These are phyloP conservation scores for Chaetomiaceae sp. DNA, from an alignment of 2,329 filamentous ascomycete species.

Conservation along the genomic window DNA sequence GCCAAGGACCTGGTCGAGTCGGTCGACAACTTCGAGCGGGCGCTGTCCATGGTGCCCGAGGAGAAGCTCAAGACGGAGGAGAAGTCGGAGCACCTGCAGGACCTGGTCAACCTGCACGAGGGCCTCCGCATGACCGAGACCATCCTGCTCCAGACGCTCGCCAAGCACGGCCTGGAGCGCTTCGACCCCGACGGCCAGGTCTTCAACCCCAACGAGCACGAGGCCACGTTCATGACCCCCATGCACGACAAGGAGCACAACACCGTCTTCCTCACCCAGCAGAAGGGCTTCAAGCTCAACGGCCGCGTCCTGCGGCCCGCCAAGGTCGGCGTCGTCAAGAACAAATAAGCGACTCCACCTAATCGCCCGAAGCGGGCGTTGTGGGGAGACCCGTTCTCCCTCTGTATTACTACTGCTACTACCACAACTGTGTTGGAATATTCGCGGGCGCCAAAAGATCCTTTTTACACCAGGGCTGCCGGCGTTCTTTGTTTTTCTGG, in stretches of 20 bases:
- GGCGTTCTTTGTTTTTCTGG: slow-evolving; percentile 16
- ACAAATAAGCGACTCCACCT: slow-evolving; percentile 20
- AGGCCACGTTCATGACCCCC: slow-evolving; percentile 92
- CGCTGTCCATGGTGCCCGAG: slow-evolving; percentile 70
- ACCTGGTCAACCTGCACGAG: slow-evolving; percentile 75
- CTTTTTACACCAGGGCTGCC: slow-evolving; percentile 5
- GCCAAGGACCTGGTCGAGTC: slow-evolving; percentile 91
- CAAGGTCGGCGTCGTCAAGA: slow-evolving; percentile 73
- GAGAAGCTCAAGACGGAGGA: slow-evolving; percentile 60
- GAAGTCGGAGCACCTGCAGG: slow-evolving; percentile 54
- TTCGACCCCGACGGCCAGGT: slow-evolving; percentile 79
- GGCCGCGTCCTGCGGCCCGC: slow-evolving; percentile 83
- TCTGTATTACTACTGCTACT: slow-evolving; percentile 16
- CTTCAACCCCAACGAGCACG: slow-evolving; percentile 95
- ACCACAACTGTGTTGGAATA: slow-evolving; percentile 8
- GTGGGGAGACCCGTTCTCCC: neutral
- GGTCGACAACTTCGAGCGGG: slow-evolving; percentile 96
- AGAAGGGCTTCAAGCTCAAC: slow-evolving; percentile 93
- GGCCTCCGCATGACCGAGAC: slow-evolving; percentile 93
- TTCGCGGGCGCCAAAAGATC: slow-evolving; percentile 1
- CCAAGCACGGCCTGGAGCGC: slow-evolving; percentile 90
- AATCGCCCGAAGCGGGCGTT: neutral
- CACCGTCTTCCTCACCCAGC: slow-evolving; percentile 85
- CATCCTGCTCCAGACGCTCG: slow-evolving; percentile 80
- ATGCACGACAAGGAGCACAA: slow-evolving; percentile 84